phyloP scores from a whole-genome alignment of 2,329 filamentous ascomycete species.

The Lithohypha guttulata region DNA sequence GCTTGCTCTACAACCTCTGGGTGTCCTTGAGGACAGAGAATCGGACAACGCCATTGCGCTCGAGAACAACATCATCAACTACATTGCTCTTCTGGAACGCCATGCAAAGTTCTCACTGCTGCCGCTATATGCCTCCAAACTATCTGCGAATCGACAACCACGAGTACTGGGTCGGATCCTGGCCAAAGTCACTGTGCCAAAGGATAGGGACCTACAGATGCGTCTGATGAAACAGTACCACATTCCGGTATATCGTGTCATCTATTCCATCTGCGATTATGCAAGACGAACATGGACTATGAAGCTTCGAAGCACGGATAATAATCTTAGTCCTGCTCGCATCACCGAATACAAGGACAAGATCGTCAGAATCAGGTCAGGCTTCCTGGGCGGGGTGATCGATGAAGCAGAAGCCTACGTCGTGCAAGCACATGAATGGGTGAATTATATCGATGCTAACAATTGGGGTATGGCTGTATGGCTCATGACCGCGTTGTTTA shows the following conservation, averaged over 20 bases:
- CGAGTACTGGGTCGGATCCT: slow-evolving; percentile 67
- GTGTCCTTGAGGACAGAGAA: slow-evolving; percentile 38
- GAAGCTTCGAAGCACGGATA: slow-evolving; percentile 8
- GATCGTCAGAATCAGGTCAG: slow-evolving; percentile 46
- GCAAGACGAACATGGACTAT: slow-evolving; percentile 26
- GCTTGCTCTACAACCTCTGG: slow-evolving; percentile 55
- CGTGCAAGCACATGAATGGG: slow-evolving; percentile 77
- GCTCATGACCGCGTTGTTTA: slow-evolving; percentile 63
- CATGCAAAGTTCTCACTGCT: slow-evolving; percentile 66
- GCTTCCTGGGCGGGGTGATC: slow-evolving; percentile 56
- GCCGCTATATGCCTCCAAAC: slow-evolving; percentile 75
- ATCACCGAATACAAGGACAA: slow-evolving; percentile 20
- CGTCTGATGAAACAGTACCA: slow-evolving; percentile 63
- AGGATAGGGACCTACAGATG: slow-evolving; percentile 58
- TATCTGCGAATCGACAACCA: slow-evolving; percentile 49
- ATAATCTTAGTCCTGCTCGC: slow-evolving; percentile 8
- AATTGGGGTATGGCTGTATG: slow-evolving; percentile 62
- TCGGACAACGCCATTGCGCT: slow-evolving; percentile 39
- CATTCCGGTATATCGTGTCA: slow-evolving; percentile 60
- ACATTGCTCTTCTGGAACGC: slow-evolving; percentile 67
- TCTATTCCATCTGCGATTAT: slow-evolving; percentile 43
- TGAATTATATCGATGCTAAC: slow-evolving; percentile 56
- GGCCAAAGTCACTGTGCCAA: slow-evolving; percentile 56
- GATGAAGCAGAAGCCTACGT: slow-evolving; percentile 57
- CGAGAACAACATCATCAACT: slow-evolving; percentile 69